Evolutionary conservation across 495 filamentous ascomycete genomes (phyloP), one percentile per base, ranked within the genome.

Genomic region (Aeminium ludgeri): DNA sequence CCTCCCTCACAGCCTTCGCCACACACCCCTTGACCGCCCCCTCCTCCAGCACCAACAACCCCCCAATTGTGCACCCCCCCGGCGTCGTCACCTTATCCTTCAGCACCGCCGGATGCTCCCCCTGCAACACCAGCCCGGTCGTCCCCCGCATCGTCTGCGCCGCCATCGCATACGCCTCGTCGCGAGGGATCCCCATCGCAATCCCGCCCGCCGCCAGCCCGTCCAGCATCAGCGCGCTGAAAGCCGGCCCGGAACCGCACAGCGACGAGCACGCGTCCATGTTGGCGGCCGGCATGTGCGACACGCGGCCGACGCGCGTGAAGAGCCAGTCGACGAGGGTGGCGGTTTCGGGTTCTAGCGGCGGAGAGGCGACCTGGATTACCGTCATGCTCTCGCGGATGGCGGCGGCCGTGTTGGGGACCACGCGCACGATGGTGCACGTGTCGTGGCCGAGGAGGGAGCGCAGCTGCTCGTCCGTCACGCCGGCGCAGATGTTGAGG

Each of bases 401-500:
- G 32, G 77, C 64, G 19, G 68, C 66, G 0, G 70, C 70, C 0
- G 83, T 86, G 59, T 87, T 91, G 25, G 83, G 81, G 70, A 89
- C 81, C 2, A 73, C 81, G 15, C 84, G 62, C 7, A 89, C 74
- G 30, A 86, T 47, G 2, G 56, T 46, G 59, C 69, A 84, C 19
- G 46, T 46, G 6, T 38, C 30, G 12, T 47, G 42, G 10, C 47
- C 50, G 0, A 92, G 58, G n/a, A 67, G 65, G 3, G 56, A 53
- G 42, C 71, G 65, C 20, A 93, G 69, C 46, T 84, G 70, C 11
- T 65, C 35, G 0, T 73, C 70, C 0, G 75, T 69, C 4, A 87
- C 75, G n/a, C 86, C 86, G 1, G 83, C 86, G 31, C 83, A 69
- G 41, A 94, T 83, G 52, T 72, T 80, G 49, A 95, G 80, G 4